phyloP scores from a whole-genome alignment of 129 eudicot species.

The Escallonia rubra region DNA sequence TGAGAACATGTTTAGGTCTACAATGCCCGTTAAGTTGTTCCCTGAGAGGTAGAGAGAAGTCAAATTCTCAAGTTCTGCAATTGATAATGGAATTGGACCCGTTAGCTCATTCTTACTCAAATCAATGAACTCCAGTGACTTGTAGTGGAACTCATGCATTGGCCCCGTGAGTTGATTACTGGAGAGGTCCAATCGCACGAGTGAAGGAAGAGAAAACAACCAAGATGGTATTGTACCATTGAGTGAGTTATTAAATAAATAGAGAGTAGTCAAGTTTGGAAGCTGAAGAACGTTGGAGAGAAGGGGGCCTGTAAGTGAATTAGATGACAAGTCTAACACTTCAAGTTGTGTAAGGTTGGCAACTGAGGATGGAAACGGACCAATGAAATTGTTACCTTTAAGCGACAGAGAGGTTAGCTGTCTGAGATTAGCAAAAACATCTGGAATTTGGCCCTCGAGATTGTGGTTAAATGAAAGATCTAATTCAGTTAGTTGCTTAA shows the following conservation, averaged over 20 bases:
- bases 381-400: slow-evolving; percentile 5
- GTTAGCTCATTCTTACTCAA: slow-evolving; percentile 10
- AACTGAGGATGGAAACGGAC: slow-evolving; percentile 6
- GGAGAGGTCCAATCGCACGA: neutral
- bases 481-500: slow-evolving; percentile 10
- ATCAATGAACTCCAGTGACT: neutral
- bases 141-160: neutral
- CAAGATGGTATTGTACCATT: slow-evolving; percentile 18
- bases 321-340: slow-evolving; percentile 1
- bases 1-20: slow-evolving; percentile 9
- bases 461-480: slow-evolving; percentile 3
- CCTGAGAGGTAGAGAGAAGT: neutral
- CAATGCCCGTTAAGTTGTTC: slow-evolving; percentile 6
- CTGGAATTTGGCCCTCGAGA: slow-evolving; percentile 13
- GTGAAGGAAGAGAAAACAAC: slow-evolving; percentile 14
- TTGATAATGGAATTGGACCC: slow-evolving; percentile 18
- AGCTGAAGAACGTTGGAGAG: neutral
- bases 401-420: neutral
- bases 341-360: neutral
- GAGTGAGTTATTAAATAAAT: slow-evolving; percentile 7
- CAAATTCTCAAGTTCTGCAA: slow-evolving; percentile 9
- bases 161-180: slow-evolving; percentile 12
- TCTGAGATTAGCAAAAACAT: neutral
- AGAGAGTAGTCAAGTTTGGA: neutral
- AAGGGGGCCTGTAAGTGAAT: slow-evolving; percentile 13